Evolutionary conservation across 75 land plant species (phyloP).

Genomic region (Adiantum capillusveneris): DNA sequence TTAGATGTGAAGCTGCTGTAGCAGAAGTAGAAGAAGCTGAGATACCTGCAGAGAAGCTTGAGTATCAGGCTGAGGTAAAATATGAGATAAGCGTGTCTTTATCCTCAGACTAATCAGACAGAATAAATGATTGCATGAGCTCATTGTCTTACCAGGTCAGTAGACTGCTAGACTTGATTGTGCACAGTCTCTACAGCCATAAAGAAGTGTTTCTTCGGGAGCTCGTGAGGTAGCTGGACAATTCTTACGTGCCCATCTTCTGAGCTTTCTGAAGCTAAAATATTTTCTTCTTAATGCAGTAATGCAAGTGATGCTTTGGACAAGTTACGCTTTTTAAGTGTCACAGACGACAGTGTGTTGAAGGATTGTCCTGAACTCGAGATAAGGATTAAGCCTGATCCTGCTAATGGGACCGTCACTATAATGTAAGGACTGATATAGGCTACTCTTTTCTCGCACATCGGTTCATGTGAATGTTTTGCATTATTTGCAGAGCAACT

Average conservation of each 20-base stretch:
- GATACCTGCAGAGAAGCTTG: constrained; percentile 56
- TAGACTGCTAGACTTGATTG: constrained; percentile 91
- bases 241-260: background rate
- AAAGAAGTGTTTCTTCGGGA: constrained; percentile 96
- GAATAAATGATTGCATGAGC: too few species aligned
- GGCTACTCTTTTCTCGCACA: too few species aligned
- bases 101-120: too few species aligned
- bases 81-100: background rate
- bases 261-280: background rate
- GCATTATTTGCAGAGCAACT: too few species aligned
- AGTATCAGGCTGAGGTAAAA: constrained; percentile 86
- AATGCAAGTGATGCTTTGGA: constrained; percentile 82
- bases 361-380: constrained; percentile 40
- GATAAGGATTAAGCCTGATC: constrained; percentile 62
- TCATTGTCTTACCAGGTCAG: constrained; percentile 57
- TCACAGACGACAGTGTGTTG: constrained; percentile 51
- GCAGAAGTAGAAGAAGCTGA: constrained; percentile 41
- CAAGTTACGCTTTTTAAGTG: constrained; percentile 66
- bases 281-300: constrained; percentile 23
- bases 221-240: constrained; percentile 70
- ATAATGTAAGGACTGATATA: constrained; percentile 52
- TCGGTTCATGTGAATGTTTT: too few species aligned
- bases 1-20: constrained; percentile 57
- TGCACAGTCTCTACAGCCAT: constrained; percentile 91
- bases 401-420: constrained; percentile 56